Evolutionary conservation across 306 rosid species (phyloP), one percentile per base, ranked within the genome.

Genomic region (Dryas octopetala): DNA sequence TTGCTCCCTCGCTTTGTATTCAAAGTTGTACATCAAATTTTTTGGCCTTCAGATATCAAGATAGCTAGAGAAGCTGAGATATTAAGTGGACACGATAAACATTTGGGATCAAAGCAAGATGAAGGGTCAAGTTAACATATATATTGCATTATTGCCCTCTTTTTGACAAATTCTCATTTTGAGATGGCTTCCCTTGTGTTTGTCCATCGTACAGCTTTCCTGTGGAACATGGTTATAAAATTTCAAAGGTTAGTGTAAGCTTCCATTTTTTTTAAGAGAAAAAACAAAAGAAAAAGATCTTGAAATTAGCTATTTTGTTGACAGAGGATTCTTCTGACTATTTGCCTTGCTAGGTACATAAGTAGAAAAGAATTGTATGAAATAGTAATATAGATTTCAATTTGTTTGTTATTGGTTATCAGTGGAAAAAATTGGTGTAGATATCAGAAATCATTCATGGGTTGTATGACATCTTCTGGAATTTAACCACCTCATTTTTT

Each of bases 11-110:
- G 97, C 38, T 91, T 88, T 81, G 81, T 83, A 54, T 83, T 89
- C 58, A 93, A 90, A 85, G 91, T 88, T 68, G 86, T 91, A 67
- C 71, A 70, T 68, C 97, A 89, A 75, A 86, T 79, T 9, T 88
- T 89, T 83, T 88, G 98, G 95, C 96, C 97, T 52, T 91, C 97
- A 2, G 98, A 89, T 82, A 86, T 93, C 86, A 97, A 93, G 90
- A 91, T 88, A 86, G 97, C 96, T 50, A 89, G 91, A 80, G 98
- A 93, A 82, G 82, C 79, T 16, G 96, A 91, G 81, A 77, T 87
- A 74, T 53, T 89, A 63, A 79, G 80, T 58, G 86, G 68, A 68
- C 78, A 49, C 54, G 81, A 45, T 15, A 62, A 79, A 68, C 74
- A 71, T 41, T 55, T 62, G 80, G 70, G 64, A 74, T 78, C 90